These are phyloP conservation scores for Candida coleopterorum DNA, from an alignment of 805 yeast species.

Conservation along the genomic window DNA sequence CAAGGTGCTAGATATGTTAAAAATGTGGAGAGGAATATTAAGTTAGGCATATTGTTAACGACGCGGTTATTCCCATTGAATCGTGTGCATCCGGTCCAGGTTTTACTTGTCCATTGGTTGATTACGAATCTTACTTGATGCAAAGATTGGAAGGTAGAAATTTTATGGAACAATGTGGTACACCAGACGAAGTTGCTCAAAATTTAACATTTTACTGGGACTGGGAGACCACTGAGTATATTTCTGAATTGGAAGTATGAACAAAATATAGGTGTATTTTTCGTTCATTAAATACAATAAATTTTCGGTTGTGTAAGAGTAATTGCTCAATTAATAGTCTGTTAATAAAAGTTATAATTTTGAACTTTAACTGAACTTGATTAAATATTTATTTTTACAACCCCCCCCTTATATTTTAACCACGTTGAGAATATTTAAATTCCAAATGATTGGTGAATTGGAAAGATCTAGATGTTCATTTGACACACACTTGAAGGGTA, in stretches of 20 bases:
- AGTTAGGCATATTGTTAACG: slow-evolving; percentile 48
- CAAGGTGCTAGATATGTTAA: slow-evolving; percentile 52
- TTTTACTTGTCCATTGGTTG: slow-evolving; percentile 32
- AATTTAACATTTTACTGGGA: slow-evolving; percentile 22
- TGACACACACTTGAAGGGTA: too few relatives aligned
- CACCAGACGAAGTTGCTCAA: slow-evolving; percentile 10
- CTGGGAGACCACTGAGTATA: slow-evolving; percentile 14
- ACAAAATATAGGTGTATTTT: too few relatives aligned
- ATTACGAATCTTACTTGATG: slow-evolving; percentile 7
- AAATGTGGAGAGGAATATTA: slow-evolving; percentile 37
- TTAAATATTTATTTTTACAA: too few relatives aligned
- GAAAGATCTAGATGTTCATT: too few relatives aligned
- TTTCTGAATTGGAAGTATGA: slow-evolving; percentile 12
- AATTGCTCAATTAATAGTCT: too few relatives aligned
- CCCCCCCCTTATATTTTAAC: too few relatives aligned
- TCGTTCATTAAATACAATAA: too few relatives aligned
- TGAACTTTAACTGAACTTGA: too few relatives aligned
- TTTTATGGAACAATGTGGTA: slow-evolving; percentile 13
- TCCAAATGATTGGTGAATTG: too few relatives aligned
- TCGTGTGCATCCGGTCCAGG: slow-evolving; percentile 52
- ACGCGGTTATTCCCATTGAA: slow-evolving; percentile 49
- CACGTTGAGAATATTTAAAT: too few relatives aligned
- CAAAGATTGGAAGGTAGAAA: slow-evolving; percentile 11
- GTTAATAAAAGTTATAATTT: too few relatives aligned
- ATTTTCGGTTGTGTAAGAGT: too few relatives aligned